Conservation (phyloP, 192 early-diverging fungal genomes). For the Borealophlyctis nickersoniae region DNA sequence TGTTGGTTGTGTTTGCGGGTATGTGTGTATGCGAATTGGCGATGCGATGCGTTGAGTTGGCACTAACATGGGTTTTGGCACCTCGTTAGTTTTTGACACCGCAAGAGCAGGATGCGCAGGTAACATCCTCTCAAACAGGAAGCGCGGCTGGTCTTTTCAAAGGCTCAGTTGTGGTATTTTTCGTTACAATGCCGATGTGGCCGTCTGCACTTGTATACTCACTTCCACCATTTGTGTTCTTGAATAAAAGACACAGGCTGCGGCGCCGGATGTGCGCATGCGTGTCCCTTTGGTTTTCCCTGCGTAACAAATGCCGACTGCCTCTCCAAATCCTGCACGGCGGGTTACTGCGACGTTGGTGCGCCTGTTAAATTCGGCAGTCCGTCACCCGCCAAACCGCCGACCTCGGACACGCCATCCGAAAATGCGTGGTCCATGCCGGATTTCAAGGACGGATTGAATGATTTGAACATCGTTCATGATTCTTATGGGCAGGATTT, state of each 20-base stretch:
- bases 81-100: too few relatives aligned
- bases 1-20: too few relatives aligned
- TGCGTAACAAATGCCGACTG: constrained; percentile 24
- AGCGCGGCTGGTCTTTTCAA: too few relatives aligned
- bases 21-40: too few relatives aligned
- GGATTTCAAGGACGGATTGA: constrained; percentile 1
- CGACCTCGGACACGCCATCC: constrained; percentile 1
- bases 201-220: too few relatives aligned
- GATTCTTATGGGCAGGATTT: constrained; percentile 14
- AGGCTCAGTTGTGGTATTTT: too few relatives aligned
- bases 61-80: too few relatives aligned
- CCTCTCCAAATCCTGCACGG: constrained; percentile 19
- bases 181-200: too few relatives aligned
- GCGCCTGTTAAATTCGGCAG: background rate
- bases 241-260: constrained; percentile 21
- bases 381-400: constrained; percentile 8
- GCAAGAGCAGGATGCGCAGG: too few relatives aligned
- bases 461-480: constrained; percentile 10
- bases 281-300: constrained; percentile 28
- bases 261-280: constrained; percentile 21
- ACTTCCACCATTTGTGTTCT: too few relatives aligned
- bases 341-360: constrained; percentile 21
- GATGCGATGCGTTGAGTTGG: too few relatives aligned
- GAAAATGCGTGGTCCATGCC: constrained; percentile 13
- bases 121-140: too few relatives aligned